phyloP scores from a whole-genome alignment of 768 basidiomycete species.

The Dentipellis fragilis region DNA sequence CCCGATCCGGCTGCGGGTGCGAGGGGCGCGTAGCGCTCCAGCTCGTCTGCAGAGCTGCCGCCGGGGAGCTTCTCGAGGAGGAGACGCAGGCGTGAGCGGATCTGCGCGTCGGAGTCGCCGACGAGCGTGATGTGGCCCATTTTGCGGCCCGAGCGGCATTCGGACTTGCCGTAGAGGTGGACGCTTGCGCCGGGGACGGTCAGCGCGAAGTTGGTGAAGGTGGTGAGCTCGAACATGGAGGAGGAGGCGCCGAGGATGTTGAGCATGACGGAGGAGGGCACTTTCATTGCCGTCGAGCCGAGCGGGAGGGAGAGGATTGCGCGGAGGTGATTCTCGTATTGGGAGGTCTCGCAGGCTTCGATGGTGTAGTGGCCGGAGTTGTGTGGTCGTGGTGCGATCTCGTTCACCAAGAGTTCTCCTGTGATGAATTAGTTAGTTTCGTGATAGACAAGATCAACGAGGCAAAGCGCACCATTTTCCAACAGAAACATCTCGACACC shows the following conservation, averaged over 20 bases:
- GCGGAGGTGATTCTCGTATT: constrained; percentile 95
- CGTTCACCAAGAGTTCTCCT: constrained; percentile 83
- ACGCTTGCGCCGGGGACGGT: constrained; percentile 64
- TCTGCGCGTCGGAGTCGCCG: constrained; percentile 68
- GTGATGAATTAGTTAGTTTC: not conserved
- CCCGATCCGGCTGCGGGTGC: constrained; percentile 35
- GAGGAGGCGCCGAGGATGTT: constrained; percentile 86
- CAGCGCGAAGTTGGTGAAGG: constrained; percentile 51
- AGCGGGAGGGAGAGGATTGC: constrained; percentile 86
- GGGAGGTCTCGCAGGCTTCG: constrained; percentile 92
- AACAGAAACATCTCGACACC: constrained; percentile 98
- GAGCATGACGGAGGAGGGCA: constrained; percentile 84
- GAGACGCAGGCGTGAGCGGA: constrained; percentile 57
- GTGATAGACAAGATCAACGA: not conserved
- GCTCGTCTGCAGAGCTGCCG: constrained; percentile 30
- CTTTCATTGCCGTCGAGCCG: constrained; percentile 80
- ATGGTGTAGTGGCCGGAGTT: constrained; percentile 99
- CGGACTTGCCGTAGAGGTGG: constrained; percentile 93
- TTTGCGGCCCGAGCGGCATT: constrained; percentile 83
- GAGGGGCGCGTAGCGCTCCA: constrained; percentile 42
- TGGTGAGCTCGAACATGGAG: constrained; percentile 47
- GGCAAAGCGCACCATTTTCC: constrained; percentile 53
- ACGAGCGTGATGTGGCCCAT: constrained; percentile 97
- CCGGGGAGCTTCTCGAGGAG: constrained; percentile 61
- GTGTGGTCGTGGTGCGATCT: constrained; percentile 96